Conservation (phyloP, 257 asterid genomes). For the Anisodus tanguticus region DNA sequence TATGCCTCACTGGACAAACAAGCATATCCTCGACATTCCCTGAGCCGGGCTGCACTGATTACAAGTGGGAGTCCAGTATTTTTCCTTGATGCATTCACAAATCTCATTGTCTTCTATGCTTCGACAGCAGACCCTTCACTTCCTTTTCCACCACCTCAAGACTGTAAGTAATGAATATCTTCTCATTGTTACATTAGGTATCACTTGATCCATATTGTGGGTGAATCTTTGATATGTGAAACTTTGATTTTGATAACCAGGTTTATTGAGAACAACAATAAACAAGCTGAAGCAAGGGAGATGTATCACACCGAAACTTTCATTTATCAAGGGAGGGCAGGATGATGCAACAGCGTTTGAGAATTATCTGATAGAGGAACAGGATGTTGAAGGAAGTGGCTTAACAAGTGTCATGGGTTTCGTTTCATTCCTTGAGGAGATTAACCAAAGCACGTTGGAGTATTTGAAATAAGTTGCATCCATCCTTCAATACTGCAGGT, state of each 20-base stretch:
- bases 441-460: conserved; percentile 71
- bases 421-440: conserved; percentile 86
- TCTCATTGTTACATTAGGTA: not conserved
- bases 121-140: conserved; percentile 83
- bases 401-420: conserved; percentile 87
- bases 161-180: conserved; percentile 66
- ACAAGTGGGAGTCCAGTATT: conserved; percentile 98
- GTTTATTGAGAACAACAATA: conserved; percentile 76
- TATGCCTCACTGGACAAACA: conserved; percentile 81
- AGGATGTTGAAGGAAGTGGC: conserved; percentile 86
- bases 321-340: conserved; percentile 80
- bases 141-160: conserved; percentile 98
- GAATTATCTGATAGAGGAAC: conserved; percentile 95
- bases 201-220: conserved; percentile 25
- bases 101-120: conserved; percentile 83
- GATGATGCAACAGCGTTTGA: conserved; percentile 89
- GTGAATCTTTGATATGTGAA: not conserved
- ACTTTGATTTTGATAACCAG: conserved; percentile 44
- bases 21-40: conserved; percentile 97
- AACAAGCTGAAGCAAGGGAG: conserved; percentile 93
- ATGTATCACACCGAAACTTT: conserved; percentile 81
- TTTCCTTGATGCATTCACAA: conserved; percentile 90
- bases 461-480: conserved; percentile 47
- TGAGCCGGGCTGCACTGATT: conserved; percentile 95
- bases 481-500: not conserved